Evolutionary conservation across 164 flowering plant genomes (phyloP), one percentile per base, ranked within the genome.

Genomic region (Piper betle): DNA sequence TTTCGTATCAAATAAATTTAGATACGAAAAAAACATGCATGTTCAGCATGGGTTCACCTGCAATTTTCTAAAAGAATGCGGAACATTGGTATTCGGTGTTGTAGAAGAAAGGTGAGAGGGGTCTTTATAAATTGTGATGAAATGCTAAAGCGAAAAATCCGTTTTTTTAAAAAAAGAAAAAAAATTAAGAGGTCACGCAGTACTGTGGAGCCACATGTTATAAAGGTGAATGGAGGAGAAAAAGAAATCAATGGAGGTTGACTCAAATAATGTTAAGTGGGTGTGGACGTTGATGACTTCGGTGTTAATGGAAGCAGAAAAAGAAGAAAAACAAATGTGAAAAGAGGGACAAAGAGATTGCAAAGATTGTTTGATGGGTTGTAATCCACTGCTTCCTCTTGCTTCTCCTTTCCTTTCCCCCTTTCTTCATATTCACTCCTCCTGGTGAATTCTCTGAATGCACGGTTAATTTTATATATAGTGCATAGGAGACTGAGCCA

Each of bases 241-340:
- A 11, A 37, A 18, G 38, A 55, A 43, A 8, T 43, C 12, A 43
- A 55, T 33, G 38, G 58, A 11, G 58, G 33, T 55, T 55, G 58
- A 55, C 58, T 39, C 58, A 55, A 55, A 55, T 55, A 39, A 55
- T 55, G 58, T 39, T 17, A 55, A 55, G 58, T 11, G 6, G 58
- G 58, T 55, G 58, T 16, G 58, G 58, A 6, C 7, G 33, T 20
- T 55, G 58, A 15, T 55, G 38, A 55, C 58, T 55, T 55, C 33
- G 58, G 58, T 13, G 15, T 55, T 25, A 55, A 55, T 55, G 58
- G 10, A 55, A 12, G 15, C 38, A 55, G 38, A 17, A 55, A 55
- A 55, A 18, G 25, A 55, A 55, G 12, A 43, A 43, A 43, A 43
- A 43, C 50, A 15, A 43, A 43, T 43, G 9, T 41, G n/a, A 41